These are phyloP conservation scores for Pseudoperonospora humuli DNA, from an alignment of 352 stramenopile genomes.

Conservation along the genomic window DNA sequence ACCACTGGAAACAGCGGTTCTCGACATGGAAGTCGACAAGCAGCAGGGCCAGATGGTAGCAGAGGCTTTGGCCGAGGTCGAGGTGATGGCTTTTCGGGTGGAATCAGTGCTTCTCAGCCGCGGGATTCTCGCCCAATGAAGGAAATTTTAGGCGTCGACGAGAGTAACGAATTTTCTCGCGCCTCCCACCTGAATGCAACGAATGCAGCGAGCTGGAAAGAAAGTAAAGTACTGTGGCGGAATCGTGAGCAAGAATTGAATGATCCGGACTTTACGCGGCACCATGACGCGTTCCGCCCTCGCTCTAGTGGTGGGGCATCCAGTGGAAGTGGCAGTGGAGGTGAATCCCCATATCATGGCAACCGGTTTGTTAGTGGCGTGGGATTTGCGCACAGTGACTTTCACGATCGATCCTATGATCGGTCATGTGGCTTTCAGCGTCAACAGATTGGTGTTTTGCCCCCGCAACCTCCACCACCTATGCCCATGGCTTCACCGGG, in stretches of 20 bases:
- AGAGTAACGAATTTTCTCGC: conserved; percentile 12
- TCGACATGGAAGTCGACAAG: conserved; percentile 33
- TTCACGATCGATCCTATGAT: conserved; percentile 25
- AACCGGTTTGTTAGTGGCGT: conserved; percentile 19
- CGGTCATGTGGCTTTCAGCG: conserved; percentile 22
- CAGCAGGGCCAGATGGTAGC: conserved; percentile 46
- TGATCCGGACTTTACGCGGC: conserved; percentile 88
- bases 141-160: conserved; percentile 3
- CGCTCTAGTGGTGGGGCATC: conserved; percentile 22
- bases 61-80: conserved; percentile 30
- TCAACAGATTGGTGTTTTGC: conserved; percentile 13
- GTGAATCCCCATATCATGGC: conserved; percentile 29
- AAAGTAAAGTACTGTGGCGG: conserved; percentile 89
- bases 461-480: conserved; percentile 13
- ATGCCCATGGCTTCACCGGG: conserved; percentile 24
- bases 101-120: neutral
- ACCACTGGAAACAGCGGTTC: conserved; percentile 1
- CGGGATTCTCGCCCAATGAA: conserved; percentile 12
- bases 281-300: conserved; percentile 61
- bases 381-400: conserved; percentile 21
- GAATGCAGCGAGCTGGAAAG: conserved; percentile 65
- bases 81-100: neutral
- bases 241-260: conserved; percentile 92
- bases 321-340: conserved; percentile 23
- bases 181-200: conserved; percentile 16